Evolutionary conservation across 2,329 filamentous ascomycete genomes (phyloP), one percentile per base, ranked within the genome.

Genomic region (Calonectria pauciramosa): DNA sequence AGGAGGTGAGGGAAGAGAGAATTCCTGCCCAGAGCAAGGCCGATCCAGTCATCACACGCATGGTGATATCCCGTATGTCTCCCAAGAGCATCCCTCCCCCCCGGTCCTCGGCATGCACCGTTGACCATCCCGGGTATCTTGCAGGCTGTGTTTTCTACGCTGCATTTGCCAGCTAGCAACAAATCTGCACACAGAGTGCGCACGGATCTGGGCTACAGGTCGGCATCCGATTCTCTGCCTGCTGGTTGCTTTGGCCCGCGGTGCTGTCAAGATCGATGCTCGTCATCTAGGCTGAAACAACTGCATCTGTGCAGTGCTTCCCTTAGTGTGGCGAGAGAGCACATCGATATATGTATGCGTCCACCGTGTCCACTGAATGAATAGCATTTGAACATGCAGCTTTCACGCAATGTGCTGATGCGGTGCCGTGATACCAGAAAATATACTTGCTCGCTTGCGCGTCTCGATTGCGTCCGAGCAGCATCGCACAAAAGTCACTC

Each of bases 281-380:
- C 41, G 60, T 60, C 60, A 59, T 36, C 60, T 51, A 52, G 60
- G 71, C 69, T 74, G 68, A 74, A 74, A 71, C 72, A 71, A 36
- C 28, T 63, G 47, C 65, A 54, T 69, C 56, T 64, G 14, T 67
- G 28, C 49, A 70, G 36, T 30, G 68, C 60, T 74, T 54, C 54
- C 68, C 41, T 14, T 18, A 65, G 59, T 47, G 36, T 8, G 34
- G 32, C 32, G 10, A 26, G 30, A 34, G n/a, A 44, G 18, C 32
- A 20, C 47, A 30, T 26, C n/a, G 63, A 28, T n/a, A 44, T 26
- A 30, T 68, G 23, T 18, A 30, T 68, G 16, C 11, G 10, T 60
- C 52, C 49, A 41, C 47, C 49, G 36, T 56, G 28, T 28, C 11
- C n/a, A 6, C 36, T 47, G 49, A 26, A 59, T 26, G 60, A 59